These are phyloP conservation scores for Coccomyxa sp. DNA, from an alignment of 139 green algal genomes.

Conservation along the genomic window DNA sequence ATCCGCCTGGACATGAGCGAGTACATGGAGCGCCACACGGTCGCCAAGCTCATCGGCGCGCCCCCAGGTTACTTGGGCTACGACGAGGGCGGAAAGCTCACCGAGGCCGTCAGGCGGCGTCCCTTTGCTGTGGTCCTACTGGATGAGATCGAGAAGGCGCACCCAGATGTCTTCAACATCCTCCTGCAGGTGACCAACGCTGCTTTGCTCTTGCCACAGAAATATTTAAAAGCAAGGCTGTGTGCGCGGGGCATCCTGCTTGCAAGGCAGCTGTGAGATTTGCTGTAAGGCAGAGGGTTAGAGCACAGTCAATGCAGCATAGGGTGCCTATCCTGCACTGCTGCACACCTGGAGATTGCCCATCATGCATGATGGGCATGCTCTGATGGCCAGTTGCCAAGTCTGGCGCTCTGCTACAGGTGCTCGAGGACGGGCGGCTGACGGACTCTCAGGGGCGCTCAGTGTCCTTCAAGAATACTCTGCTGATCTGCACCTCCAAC, in stretches of 20 bases:
- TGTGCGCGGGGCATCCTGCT: no score
- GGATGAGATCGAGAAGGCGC: slow-evolving; percentile 99
- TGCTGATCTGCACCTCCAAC: slow-evolving; percentile 82
- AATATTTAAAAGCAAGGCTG: no score
- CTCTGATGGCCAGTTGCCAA: no score
- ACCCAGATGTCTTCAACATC: slow-evolving; percentile 98
- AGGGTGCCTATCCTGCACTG: no score
- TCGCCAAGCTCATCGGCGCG: slow-evolving; percentile 73
- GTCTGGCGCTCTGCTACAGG: no score
- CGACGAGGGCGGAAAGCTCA: slow-evolving; percentile 73
- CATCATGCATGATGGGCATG: no score
- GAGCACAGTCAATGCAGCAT: no score
- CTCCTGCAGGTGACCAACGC: slow-evolving; percentile 61
- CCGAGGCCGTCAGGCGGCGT: slow-evolving; percentile 67
- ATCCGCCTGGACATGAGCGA: slow-evolving; percentile 70
- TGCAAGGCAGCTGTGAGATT: no score
- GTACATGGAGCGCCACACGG: slow-evolving; percentile 76
- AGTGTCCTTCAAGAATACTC: slow-evolving; percentile 75
- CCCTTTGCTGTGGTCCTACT: slow-evolving; percentile 90
- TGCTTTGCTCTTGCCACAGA: no score
- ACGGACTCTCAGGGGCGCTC: slow-evolving; percentile 78
- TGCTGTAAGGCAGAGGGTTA: no score
- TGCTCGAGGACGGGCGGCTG: slow-evolving; percentile 93
- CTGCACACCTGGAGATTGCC: no score
- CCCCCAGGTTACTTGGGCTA: slow-evolving; percentile 76